Evolutionary conservation across 495 filamentous ascomycete genomes (phyloP).

Genomic region (Aspergillus ellipticus): DNA sequence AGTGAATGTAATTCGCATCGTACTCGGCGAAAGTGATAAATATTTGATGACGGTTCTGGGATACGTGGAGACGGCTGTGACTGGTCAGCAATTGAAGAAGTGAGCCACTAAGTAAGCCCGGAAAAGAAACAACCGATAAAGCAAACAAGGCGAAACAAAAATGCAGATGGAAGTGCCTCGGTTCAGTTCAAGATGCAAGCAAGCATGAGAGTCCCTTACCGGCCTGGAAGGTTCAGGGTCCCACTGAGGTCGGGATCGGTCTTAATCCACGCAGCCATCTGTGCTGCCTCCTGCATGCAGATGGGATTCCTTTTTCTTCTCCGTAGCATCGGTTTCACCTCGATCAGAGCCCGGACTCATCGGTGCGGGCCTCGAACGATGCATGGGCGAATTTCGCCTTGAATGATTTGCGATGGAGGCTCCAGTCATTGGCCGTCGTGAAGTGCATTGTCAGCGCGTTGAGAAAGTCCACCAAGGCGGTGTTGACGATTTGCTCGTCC

Average conservation of each 20-base stretch:
- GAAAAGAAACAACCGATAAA: too few species aligned
- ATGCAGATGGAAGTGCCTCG: too few species aligned
- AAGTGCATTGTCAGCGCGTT: constrained; percentile 3
- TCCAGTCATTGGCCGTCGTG: not conserved
- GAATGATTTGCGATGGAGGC: not conserved
- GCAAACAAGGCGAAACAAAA: too few species aligned
- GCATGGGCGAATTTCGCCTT: not conserved
- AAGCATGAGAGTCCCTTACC: not conserved
- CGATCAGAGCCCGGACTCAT: not conserved
- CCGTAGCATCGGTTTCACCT: constrained; percentile 4
- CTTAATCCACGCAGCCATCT: constrained; percentile 6
- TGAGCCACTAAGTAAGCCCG: too few species aligned
- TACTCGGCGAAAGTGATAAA: constrained; percentile 8
- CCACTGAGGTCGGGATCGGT: not conserved
- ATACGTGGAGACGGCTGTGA: constrained; percentile 2
- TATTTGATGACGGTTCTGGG: constrained; percentile 5
- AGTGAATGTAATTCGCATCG: constrained; percentile 2
- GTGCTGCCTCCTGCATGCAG: not conserved
- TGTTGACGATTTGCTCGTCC: constrained; percentile 11
- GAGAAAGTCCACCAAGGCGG: constrained; percentile 2
- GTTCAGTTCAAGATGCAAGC: not conserved
- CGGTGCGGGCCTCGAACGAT: not conserved
- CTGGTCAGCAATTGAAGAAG: not conserved
- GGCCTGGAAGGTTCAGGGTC: not conserved
- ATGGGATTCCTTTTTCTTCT: not conserved